Percentiles rank a stretch among this genome's conserved stretches.
Evolutionary conservation across 768 basidiomycete species (phyloP).

Genomic region (Auricularia sp.): DNA sequence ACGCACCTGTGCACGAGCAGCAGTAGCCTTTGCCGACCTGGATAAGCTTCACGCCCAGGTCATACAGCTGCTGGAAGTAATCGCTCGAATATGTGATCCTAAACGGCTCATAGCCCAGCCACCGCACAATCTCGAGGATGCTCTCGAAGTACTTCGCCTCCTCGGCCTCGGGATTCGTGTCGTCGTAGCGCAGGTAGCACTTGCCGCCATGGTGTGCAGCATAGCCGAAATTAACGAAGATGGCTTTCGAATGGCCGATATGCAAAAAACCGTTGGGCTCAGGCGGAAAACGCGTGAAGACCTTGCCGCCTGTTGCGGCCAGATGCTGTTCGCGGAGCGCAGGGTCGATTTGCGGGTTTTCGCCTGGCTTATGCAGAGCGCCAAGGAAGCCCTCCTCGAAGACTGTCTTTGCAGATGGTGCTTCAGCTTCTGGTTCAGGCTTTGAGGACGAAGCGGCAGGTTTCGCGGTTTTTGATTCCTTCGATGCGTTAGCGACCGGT

Average conservation of each 20-base stretch:
- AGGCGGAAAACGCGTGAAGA: conserved; percentile 95
- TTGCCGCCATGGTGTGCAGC: conserved; percentile 89
- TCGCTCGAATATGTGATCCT: conserved; percentile 99
- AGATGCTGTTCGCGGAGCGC: conserved; percentile 76
- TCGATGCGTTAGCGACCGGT: conserved; percentile 14
- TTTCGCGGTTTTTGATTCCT: conserved; percentile 21
- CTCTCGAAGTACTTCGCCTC: conserved; percentile 94
- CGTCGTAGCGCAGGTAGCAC: conserved; percentile 92
- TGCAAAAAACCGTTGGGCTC: conserved; percentile 97
- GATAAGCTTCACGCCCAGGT: conserved; percentile 80
- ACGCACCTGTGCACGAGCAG: conserved; percentile 89
- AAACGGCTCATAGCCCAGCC: conserved; percentile 98
- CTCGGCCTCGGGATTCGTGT: conserved; percentile 98
- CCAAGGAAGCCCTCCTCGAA: conserved; percentile 96
- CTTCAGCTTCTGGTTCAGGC: conserved; percentile 17
- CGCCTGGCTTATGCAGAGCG: conserved; percentile 85
- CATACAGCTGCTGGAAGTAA: conserved; percentile 82
- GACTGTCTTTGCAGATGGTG: conserved; percentile 43
- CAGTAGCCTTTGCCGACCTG: conserved; percentile 89
- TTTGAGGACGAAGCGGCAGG: conserved; percentile 24
- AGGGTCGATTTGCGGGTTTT: conserved; percentile 77
- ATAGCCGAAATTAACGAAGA: conserved; percentile 98
- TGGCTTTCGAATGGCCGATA: conserved; percentile 96
- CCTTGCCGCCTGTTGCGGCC: conserved; percentile 65
- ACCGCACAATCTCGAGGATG: conserved; percentile 88